Base-by-base conservation (phyloP, 2,329 filamentous ascomycete genomes). In the Penicillium freii region DNA sequence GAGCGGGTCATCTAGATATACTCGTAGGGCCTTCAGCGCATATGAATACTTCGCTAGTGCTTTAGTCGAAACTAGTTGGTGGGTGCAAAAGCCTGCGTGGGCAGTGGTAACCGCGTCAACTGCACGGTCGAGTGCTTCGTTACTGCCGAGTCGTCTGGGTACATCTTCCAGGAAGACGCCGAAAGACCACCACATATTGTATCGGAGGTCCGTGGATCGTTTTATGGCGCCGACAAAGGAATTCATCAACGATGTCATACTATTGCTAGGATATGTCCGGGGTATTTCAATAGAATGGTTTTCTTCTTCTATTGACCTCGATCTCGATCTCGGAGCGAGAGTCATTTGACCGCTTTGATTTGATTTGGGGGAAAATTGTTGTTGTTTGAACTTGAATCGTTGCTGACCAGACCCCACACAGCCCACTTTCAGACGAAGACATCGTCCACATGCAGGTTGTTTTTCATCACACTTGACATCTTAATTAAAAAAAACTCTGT, bases 361-460 rank as follows among this genome's bases (percentile, higher is more conserved):
- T 19, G 23, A 11, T 13, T 40, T 21, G 15, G 52, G 46, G 4
- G 54, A 46, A 38, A 61, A 68, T 8, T 60, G 65, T 17, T 71
- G 64, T 27, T 80, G 71, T 58, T 80, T 77, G 68, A 82, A 82
- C 68, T 80, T 82, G 70, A 73, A 82, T 45, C 81, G 73, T 54
- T 76, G 72, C 63, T 78, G 70, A 3, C 81, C 81, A 3, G 74
- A 74, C 10, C 80, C 81, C 27, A 79, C 59, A 54, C 81, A 82
- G 2, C 66, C 62, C 2, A 82, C 75, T 7, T 71, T 66, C 5
- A 81, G 68, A 31, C 80, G 78, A 17, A 72, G 61, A 56, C 81
- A 83, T 71, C 80, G 71, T 1, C 77, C 71, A 51, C 80, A 82
- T 4, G 72, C 58, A 0, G 79, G 78, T 46, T 71, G 71, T 43